A percentile compares a stretch with the other conserved stretches of the same genome.
These are phyloP conservation scores for Tubosaeta sp. DNA, from an alignment of 768 basidiomycete genomes.

Conservation along the genomic window DNA sequence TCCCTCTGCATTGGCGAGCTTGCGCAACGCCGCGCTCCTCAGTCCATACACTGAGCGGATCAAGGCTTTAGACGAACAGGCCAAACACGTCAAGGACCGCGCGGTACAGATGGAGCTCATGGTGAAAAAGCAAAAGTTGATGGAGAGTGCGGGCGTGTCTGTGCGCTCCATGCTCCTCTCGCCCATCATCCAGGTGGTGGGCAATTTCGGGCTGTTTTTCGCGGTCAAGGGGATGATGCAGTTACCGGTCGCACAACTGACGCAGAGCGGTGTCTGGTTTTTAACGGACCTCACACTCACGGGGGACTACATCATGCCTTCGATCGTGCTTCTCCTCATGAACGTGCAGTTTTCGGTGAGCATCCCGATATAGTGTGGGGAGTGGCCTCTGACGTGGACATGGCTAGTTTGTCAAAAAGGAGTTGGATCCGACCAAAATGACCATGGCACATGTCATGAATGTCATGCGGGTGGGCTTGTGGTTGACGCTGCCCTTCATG, in stretches of 20 bases:
- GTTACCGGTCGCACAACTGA: slow-evolving; percentile 69
- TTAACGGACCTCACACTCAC: slow-evolving; percentile 80
- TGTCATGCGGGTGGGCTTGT: slow-evolving; percentile 51
- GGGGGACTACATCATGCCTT: slow-evolving; percentile 71
- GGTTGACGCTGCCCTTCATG: slow-evolving; percentile 46
- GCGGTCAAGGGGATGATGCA: slow-evolving; percentile 68
- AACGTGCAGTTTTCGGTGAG: slow-evolving; percentile 69
- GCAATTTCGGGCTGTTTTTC: slow-evolving; percentile 81
- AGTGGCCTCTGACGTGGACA: slow-evolving; percentile 1
- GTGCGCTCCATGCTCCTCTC: slow-evolving; percentile 50
- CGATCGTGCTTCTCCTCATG: slow-evolving; percentile 51
- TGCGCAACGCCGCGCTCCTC: slow-evolving; percentile 50
- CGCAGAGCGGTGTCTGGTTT: slow-evolving; percentile 68
- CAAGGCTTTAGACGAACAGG: slow-evolving; percentile 45
- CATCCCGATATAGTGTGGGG: background rate
- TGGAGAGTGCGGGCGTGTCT: slow-evolving; percentile 62
- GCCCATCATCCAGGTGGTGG: slow-evolving; percentile 66
- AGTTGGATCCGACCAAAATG: slow-evolving; percentile 50
- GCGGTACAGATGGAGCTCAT: slow-evolving; percentile 39
- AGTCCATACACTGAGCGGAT: slow-evolving; percentile 43
- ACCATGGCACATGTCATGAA: slow-evolving; percentile 67
- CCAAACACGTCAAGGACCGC: slow-evolving; percentile 33
- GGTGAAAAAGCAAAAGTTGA: slow-evolving; percentile 48
- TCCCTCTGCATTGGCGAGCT: slow-evolving; percentile 53
- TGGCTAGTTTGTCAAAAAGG: slow-evolving; percentile 43